These are phyloP conservation scores for Apiotrichum laibachii DNA, from an alignment of 1,284 basidiomycete genomes.

Conservation along the genomic window DNA sequence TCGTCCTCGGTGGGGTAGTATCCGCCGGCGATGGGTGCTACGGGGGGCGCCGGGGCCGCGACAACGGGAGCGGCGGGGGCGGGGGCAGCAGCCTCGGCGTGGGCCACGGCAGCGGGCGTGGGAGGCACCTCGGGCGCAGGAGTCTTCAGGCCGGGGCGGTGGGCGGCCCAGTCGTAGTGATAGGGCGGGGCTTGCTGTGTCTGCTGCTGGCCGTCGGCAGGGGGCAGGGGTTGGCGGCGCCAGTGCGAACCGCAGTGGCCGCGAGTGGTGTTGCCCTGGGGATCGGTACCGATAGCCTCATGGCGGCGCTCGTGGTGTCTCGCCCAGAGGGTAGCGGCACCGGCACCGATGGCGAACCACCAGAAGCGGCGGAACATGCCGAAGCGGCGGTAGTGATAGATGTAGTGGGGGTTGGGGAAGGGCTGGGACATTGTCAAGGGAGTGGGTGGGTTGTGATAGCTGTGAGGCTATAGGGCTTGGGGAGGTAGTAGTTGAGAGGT, in stretches of 20 bases:
- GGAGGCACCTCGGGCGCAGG: not conserved
- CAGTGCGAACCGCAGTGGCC: not conserved
- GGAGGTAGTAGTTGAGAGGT: not conserved
- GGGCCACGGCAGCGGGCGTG: not conserved
- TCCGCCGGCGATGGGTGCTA: not conserved
- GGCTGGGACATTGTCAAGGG: not conserved
- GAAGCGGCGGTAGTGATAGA: constrained; percentile 6
- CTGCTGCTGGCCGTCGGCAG: not conserved
- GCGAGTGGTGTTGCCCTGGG: not conserved
- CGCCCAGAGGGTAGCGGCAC: constrained; percentile 6
- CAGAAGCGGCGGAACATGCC: constrained; percentile 8
- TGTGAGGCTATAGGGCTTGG: not conserved
- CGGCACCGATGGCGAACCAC: constrained; percentile 14
- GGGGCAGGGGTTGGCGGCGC: not conserved
- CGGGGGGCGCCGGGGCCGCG: not conserved
- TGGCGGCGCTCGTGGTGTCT: not conserved
- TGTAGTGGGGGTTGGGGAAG: not conserved
- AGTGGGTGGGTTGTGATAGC: not conserved
- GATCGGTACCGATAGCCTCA: too few species aligned
- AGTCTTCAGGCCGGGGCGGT: constrained; percentile 1
- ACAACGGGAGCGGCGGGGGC: not conserved
- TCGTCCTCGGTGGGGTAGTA: not conserved
- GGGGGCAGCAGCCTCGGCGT: not conserved
- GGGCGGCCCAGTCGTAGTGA: constrained; percentile 3
- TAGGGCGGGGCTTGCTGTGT: not conserved